Percentiles rank a stretch among this genome's conserved stretches.
These are phyloP conservation scores for Neurospora discreta DNA, from an alignment of 495 filamentous ascomycete genomes.

Conservation along the genomic window DNA sequence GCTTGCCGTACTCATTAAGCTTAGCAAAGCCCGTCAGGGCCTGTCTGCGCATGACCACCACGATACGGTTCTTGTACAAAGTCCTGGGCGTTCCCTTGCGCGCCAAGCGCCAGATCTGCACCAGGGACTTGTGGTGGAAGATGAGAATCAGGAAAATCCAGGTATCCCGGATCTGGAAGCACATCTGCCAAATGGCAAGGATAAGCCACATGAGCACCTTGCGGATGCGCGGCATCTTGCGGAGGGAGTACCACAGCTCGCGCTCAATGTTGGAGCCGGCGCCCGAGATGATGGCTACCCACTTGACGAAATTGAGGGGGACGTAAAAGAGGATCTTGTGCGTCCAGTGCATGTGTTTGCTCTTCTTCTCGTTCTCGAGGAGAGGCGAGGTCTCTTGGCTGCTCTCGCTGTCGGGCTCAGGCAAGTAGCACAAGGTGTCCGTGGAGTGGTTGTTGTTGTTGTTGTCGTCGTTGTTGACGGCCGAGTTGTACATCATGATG, in stretches of 20 bases:
- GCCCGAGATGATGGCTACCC: conserved; percentile 15
- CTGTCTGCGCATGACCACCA: conserved; percentile 8
- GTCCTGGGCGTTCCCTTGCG: conserved; percentile 10
- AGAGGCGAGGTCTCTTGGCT: not conserved
- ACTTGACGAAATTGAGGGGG: conserved; percentile 6
- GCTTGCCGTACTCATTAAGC: not conserved
- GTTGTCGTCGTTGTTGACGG: not conserved
- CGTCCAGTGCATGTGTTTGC: not conserved
- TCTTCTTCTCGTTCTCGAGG: not conserved
- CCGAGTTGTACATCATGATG: not conserved
- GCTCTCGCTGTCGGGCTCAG: not conserved
- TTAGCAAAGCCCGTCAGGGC: conserved; percentile 12
- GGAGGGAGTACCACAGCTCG: conserved; percentile 16
- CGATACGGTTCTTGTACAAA: conserved; percentile 7
- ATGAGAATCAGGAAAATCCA: conserved; percentile 14
- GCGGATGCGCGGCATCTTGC: conserved; percentile 1
- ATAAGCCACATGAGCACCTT: not conserved
- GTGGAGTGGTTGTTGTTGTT: too few species aligned
- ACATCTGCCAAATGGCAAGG: conserved; percentile 7
- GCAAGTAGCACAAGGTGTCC: not conserved
- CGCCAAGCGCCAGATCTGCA: conserved; percentile 13
- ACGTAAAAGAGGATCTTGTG: not conserved
- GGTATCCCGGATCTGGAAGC: conserved; percentile 8
- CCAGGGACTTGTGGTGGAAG: conserved; percentile 10
- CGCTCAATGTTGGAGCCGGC: conserved; percentile 14